Percentiles rank a stretch among this genome's conserved stretches.
Evolutionary conservation across 345 rosid genomes (phyloP).

Genomic region (Pugionium dolabratum): DNA sequence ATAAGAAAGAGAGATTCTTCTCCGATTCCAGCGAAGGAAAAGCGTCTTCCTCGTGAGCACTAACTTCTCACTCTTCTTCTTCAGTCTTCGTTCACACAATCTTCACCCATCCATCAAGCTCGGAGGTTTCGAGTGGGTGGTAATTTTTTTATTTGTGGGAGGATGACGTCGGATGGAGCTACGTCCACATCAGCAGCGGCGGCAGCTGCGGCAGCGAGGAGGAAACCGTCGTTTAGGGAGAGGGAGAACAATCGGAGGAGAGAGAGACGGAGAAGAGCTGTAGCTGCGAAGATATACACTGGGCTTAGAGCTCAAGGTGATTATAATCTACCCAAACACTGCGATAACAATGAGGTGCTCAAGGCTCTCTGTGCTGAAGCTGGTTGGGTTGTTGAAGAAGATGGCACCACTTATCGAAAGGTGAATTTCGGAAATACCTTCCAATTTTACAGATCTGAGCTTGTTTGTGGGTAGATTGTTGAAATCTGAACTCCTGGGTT

Average conservation of each 20-base stretch:
- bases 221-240: slow-evolving; percentile 98
- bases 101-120: slow-evolving; percentile 15
- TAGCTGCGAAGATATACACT: slow-evolving; percentile 84
- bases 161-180: slow-evolving; percentile 94
- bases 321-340: slow-evolving; percentile 58
- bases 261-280: slow-evolving; percentile 87
- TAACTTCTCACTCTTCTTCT: slow-evolving; percentile 35
- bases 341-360: slow-evolving; percentile 84
- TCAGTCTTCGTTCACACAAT: slow-evolving; percentile 29
- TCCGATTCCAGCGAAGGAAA: slow-evolving; percentile 48
- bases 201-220: slow-evolving; percentile 67
- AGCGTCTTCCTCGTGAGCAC: slow-evolving; percentile 64
- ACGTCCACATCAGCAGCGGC: slow-evolving; percentile 68
- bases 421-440: slow-evolving; percentile 29
- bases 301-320: slow-evolving; percentile 90
- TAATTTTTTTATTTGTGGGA: slow-evolving; percentile 4
- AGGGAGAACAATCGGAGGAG: slow-evolving; percentile 95
- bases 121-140: not conserved
- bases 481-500: not conserved
- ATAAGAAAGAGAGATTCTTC: slow-evolving; percentile 43
- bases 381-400: slow-evolving; percentile 97
- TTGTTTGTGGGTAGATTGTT: not conserved
- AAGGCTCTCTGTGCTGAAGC: slow-evolving; percentile 89
- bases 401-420: slow-evolving; percentile 95
- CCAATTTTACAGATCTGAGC: slow-evolving; percentile 24